Conservation (phyloP, 176 grass and related monocot species). For the Zea luxurians region DNA sequence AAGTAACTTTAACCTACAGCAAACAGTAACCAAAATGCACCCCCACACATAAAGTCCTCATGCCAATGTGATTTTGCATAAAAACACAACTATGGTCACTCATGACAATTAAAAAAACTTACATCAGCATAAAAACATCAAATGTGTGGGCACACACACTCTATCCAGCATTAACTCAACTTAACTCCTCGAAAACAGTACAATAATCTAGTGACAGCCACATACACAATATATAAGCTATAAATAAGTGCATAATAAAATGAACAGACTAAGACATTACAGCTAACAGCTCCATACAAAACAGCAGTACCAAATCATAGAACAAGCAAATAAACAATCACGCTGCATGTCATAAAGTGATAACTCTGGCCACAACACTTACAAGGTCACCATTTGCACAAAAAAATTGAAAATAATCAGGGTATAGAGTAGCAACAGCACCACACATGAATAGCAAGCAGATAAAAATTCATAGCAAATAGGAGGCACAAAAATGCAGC, state of each 20-base stretch:
- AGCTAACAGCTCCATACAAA: not conserved
- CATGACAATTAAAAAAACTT: not conserved
- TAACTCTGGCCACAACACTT: not conserved
- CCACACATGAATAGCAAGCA: not conserved
- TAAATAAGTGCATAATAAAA: not conserved
- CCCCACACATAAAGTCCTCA: not conserved
- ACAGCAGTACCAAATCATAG: constrained; percentile 18
- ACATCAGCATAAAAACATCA: constrained; percentile 20
- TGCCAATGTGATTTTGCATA: not conserved
- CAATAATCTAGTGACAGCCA: not conserved
- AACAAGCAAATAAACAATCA: constrained; percentile 12
- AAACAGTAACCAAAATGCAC: constrained; percentile 21
- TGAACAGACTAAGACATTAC: not conserved
- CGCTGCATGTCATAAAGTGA: not conserved
- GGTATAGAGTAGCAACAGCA: not conserved
- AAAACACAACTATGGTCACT: constrained; percentile 1
- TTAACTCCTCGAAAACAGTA: not conserved
- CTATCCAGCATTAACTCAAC: not conserved
- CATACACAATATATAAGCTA: not conserved
- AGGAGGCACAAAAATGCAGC: not conserved
- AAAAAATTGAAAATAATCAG: constrained; percentile 1
- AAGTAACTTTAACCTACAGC: constrained; percentile 13
- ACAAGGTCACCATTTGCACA: not conserved
- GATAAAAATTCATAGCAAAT: not conserved
- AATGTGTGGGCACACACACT: no score